Conservation (phyloP, 1,284 basidiomycete genomes). For the Tausonia pullulans region DNA sequence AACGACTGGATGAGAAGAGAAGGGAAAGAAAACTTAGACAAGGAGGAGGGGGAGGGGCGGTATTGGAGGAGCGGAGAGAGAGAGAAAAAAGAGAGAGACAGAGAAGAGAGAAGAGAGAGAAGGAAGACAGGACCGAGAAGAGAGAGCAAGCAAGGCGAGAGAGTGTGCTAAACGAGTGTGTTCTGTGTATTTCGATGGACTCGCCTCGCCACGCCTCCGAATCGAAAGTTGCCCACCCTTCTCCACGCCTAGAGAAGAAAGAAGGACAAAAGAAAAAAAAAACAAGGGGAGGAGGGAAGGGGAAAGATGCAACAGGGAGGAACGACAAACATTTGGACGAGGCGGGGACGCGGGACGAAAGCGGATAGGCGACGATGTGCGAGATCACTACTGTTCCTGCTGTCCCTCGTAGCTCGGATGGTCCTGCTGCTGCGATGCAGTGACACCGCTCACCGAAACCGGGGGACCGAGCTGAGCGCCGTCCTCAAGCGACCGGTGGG, state of each 20-base stretch:
- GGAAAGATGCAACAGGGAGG: background rate
- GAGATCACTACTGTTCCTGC: background rate
- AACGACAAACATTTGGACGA: background rate
- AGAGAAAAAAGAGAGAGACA: conserved; percentile 3
- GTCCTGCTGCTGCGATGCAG: background rate
- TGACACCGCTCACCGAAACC: background rate
- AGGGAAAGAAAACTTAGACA: no score
- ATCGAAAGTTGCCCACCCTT: no score
- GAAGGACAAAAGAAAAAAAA: background rate
- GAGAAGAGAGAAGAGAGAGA: background rate
- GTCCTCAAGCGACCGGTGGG: conserved; percentile 69
- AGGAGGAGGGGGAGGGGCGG: no score
- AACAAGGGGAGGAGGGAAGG: background rate
- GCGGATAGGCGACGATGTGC: background rate
- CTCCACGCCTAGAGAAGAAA: background rate
- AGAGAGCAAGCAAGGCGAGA: no score
- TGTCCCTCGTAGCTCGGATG: background rate
- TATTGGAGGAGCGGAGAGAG: background rate
- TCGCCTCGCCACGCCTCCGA: no score
- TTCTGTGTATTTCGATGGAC: no score
- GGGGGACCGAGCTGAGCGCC: conserved; percentile 15
- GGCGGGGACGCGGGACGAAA: background rate
- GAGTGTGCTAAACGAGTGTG: no score
- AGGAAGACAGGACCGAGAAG: no score
- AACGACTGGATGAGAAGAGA: no score